Conservation (phyloP, 83 land plant species). For the Picea engelmannii region DNA sequence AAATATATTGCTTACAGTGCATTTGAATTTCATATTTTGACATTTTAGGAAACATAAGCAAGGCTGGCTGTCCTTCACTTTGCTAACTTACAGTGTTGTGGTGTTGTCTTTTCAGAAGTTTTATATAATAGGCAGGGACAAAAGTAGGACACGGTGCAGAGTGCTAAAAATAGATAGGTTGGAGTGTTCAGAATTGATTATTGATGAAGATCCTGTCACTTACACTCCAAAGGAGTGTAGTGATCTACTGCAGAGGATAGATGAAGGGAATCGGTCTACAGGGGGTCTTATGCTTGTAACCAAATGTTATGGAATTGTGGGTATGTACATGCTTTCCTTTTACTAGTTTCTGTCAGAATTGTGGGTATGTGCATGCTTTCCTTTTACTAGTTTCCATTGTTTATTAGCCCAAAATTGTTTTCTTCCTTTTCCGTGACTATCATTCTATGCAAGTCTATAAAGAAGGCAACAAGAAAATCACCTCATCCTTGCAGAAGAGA, state of each 20-base stretch:
- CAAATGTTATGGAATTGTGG: slow-evolving; percentile 83
- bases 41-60: too few relatives aligned
- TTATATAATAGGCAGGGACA: slow-evolving; percentile 34
- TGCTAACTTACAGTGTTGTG: too few relatives aligned
- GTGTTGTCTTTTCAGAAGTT: slow-evolving; percentile 23
- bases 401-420: too few relatives aligned
- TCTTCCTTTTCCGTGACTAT: too few relatives aligned
- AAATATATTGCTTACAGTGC: too few relatives aligned
- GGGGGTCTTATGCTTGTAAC: slow-evolving; percentile 85
- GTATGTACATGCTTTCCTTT: slow-evolving; percentile 33
- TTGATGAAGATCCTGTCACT: slow-evolving; percentile 29
- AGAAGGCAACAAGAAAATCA: too few relatives aligned
- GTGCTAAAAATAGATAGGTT: slow-evolving; percentile 25
- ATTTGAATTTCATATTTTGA: too few relatives aligned
- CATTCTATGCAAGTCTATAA: too few relatives aligned
- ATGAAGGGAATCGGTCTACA: slow-evolving; percentile 70
- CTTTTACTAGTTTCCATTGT: too few relatives aligned
- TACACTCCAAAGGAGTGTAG: slow-evolving; percentile 49
- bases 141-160: slow-evolving; percentile 18
- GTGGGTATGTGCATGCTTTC: slow-evolving; percentile 52
- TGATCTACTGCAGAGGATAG: slow-evolving; percentile 43
- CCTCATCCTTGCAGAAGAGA: too few relatives aligned
- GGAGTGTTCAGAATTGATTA: slow-evolving; percentile 25
- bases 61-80: too few relatives aligned
- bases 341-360: slow-evolving; percentile 26